Base-by-base conservation (phyloP, 1,139 yeast species). In the Diutina sp. region DNA sequence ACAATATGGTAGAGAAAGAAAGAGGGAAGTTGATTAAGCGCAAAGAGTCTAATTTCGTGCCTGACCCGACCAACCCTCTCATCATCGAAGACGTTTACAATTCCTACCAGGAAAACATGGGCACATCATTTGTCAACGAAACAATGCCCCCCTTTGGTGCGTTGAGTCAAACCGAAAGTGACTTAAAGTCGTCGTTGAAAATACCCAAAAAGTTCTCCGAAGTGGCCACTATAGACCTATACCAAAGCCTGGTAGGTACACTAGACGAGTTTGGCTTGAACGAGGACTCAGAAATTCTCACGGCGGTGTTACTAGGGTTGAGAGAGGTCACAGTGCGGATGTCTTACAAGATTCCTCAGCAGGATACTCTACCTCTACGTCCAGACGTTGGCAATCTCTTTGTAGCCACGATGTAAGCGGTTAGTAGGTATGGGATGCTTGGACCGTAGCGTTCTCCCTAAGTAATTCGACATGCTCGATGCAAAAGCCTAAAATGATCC, bases 71-170 rank as follows among this genome's bases (percentile, higher is more conserved):
- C 6, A 67, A 65, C 57, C 66, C 66, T 1, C 60, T 72, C 32
- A 58, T 62, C 9, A 55, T 41, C 6, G 62, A 61, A 6, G 58
- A 58, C 25, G 46, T 50, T 12, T 50, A 58, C 25, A 47, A 50
- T 9, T 58, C 52, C 41, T 38, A 35, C 46, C 21, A 5, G 12
- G 45, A 51, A n/a, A 47, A 56, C 2, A 58, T 58, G 55, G 57
- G 57, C 12, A 58, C 59, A 54, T 58, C 61, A 12, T 71, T 67
- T 58, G 65, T 72, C 14, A 72, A 77, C 18, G 64, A 66, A 58
- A 64, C 69, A 32, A 59, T 69, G 55, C 80, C 80, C 0, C 79
- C 79, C 1, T 76, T 76, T 64, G 79, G 78, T 1, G 60, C 63
- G 2, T 72, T 69, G 55, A 69, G 61, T 55, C 57, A 68, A 56